Conservation (phyloP, 257 asterid species). For the Nicotiana undulata region DNA sequence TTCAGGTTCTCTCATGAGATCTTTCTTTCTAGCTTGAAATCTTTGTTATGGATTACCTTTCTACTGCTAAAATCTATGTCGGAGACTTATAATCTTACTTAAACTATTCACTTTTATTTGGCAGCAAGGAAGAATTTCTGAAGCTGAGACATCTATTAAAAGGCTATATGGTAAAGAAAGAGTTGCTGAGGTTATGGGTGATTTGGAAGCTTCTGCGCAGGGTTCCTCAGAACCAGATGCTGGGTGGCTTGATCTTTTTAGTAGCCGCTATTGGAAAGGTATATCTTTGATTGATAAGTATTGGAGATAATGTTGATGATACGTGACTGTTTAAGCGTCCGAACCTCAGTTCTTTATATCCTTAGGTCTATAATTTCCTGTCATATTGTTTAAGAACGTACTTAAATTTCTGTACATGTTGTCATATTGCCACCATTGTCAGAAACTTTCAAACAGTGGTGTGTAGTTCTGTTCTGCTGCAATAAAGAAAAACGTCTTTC, state of each 20-base stretch:
- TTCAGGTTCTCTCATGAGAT: conserved; percentile 38
- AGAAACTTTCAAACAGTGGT: neutral
- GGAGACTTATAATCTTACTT: conserved; percentile 6
- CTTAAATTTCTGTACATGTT: neutral
- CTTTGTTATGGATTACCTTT: neutral
- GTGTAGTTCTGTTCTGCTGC: neutral
- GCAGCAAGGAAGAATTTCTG: conserved; percentile 75
- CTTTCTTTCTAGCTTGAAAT: neutral
- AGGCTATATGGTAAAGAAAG: conserved; percentile 82
- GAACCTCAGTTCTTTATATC: neutral
- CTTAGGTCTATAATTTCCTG: neutral
- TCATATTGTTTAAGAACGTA: neutral
- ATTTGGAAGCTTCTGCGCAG: conserved; percentile 57
- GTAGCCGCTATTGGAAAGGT: conserved; percentile 89
- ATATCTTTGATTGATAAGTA: conserved; percentile 12
- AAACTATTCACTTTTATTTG: conserved; percentile 10
- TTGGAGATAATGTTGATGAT: neutral
- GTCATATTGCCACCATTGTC: neutral
- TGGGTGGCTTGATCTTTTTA: conserved; percentile 94
- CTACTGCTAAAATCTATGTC: neutral
- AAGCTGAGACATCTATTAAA: conserved; percentile 64
- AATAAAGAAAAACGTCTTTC: neutral
- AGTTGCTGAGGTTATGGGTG: conserved; percentile 82
- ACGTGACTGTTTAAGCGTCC: neutral
- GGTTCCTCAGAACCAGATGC: conserved; percentile 85